Base-by-base conservation (phyloP, 2,329 filamentous ascomycete genomes). In the Trichoderma lentiforme region DNA sequence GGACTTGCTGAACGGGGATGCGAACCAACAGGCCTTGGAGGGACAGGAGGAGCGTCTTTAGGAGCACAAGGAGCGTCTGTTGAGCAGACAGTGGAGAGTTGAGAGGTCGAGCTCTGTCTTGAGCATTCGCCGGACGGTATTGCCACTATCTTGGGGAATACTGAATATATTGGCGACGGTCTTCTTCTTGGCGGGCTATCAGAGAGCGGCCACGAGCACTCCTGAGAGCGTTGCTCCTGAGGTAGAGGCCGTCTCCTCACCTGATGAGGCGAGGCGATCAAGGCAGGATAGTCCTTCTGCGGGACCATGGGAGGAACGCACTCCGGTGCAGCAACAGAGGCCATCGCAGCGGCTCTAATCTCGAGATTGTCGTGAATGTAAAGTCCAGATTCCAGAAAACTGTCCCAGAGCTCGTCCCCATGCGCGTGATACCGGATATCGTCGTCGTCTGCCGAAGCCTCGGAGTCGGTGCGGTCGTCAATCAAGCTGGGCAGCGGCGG, bases 381-480 rank as follows among this genome's bases (percentile, higher is more conserved):
- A 18, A 61, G 57, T 34, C 28, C 71, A 3, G 62, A 43, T 51
- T 76, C 75, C 86, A 85, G 87, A 76, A 87, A 88, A 68, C 80
- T 84, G 75, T 88, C 84, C 86, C 86, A 88, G 3, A 87, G 76
- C 74, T 86, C 83, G 30, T 82, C 77, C 6, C 81, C 81, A 36
- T 85, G 82, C 24, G 81, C 76, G 70, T 85, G 83, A 73, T 86
- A 84, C 72, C 85, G 83, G 71, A 83, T 83, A 74, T 88, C 86
- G 74, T 88, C 86, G 56, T 87, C 86, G 24, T 88, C 86, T 36
- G 80, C 74, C 6, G 86, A 88, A 21, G 79, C 77, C 66, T 88
- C 86, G 5, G 86, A 87, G 74, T 87, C 86, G 7, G 81, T 81
- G 6, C 82, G 83, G 75, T 87, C 84, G 73, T 88, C 86, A 18